Evolutionary conservation across 2,329 filamentous ascomycete species (phyloP), one percentile per base, ranked within the genome.

Genomic region (Apiospora phragmitis): DNA sequence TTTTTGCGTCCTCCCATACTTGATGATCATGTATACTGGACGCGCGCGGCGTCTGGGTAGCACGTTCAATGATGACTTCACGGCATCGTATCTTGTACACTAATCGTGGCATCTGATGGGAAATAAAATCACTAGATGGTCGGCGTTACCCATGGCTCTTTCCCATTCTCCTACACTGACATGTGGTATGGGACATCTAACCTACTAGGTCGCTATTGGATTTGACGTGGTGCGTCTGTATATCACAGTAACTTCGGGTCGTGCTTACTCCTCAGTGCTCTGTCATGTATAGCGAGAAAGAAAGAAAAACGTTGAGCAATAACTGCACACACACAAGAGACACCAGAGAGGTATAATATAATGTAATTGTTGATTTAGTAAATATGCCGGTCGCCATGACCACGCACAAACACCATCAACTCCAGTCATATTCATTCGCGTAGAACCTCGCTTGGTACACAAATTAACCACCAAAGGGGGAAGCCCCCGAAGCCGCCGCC

Each of bases 401-500:
- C n/a, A 21, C 32, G 18, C 18, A n/a, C 4, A 16, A 62, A 62
- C 32, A n/a, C 55, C 55, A 38, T 38, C 9, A 38, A 62, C 55
- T 62, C 55, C 55, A 38, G 3, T 62, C 55, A 62, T 38, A 62
- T 38, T 38, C 55, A 38, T 62, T 62, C 29, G 32, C 32, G 18
- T n/a, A 38, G 29, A 38, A 24, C 18, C 55, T 62, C 32, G 55
- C 18, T 38, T 29, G 18, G 4, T 62, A 14, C 14, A 24, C 24
- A 24, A 14, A 38, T 67, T 26, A 45, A 67, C 38, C 38, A 21
- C 65, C 65, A 21, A 42, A 42, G 26, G 65, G 65, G 65, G 65
- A 67, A 67, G 18, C 65, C 65, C 2, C 81, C 81, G 8, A 80
- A 81, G 16, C 79, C 79, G 8, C 82, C 77, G 26, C 75, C 75